phyloP scores from a whole-genome alignment of 2,329 filamentous ascomycete genomes.

The Sporothrix mexicana region DNA sequence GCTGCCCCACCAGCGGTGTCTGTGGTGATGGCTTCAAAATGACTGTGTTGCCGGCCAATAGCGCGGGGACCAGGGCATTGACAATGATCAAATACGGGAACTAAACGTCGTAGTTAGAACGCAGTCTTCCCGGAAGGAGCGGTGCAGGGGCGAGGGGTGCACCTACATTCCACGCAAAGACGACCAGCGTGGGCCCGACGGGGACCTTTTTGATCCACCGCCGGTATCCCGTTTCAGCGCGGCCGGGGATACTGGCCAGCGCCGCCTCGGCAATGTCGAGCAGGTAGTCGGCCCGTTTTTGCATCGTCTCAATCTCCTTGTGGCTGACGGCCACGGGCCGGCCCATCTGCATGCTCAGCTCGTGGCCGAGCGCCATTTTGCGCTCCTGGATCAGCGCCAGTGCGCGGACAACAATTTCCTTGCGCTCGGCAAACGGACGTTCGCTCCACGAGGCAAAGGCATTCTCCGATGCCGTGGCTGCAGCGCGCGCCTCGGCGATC shows the following conservation, averaged over 20 bases:
- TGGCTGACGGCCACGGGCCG: conserved; percentile 87
- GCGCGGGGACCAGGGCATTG: conserved; percentile 87
- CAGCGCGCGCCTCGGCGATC: not conserved
- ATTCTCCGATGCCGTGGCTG: conserved; percentile 4
- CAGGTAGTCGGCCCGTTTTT: conserved; percentile 84
- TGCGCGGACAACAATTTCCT: not conserved
- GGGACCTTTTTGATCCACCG: conserved; percentile 88
- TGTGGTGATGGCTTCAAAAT: conserved; percentile 95
- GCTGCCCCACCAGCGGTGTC: conserved; percentile 89
- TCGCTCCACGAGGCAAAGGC: conserved; percentile 18
- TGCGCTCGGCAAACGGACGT: not conserved
- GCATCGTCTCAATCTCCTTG: conserved; percentile 82
- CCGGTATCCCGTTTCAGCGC: conserved; percentile 85
- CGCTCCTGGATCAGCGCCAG: conserved; percentile 23
- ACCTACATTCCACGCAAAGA: conserved; percentile 96
- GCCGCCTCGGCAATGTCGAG: conserved; percentile 81
- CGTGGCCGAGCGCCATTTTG: conserved; percentile 68
- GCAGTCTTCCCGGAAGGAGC: no score
- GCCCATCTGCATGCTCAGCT: conserved; percentile 94
- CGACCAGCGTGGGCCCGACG: conserved; percentile 84
- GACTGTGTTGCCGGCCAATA: conserved; percentile 86
- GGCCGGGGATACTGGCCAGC: conserved; percentile 79
- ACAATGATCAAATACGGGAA: conserved; percentile 94
- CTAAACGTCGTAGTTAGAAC: no score
- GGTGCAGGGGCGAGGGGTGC: no score